A percentile compares a stretch with the other conserved stretches of the same genome.
Evolutionary conservation across 1,284 basidiomycete genomes (phyloP).

Genomic region (Cryptococcus floricola): DNA sequence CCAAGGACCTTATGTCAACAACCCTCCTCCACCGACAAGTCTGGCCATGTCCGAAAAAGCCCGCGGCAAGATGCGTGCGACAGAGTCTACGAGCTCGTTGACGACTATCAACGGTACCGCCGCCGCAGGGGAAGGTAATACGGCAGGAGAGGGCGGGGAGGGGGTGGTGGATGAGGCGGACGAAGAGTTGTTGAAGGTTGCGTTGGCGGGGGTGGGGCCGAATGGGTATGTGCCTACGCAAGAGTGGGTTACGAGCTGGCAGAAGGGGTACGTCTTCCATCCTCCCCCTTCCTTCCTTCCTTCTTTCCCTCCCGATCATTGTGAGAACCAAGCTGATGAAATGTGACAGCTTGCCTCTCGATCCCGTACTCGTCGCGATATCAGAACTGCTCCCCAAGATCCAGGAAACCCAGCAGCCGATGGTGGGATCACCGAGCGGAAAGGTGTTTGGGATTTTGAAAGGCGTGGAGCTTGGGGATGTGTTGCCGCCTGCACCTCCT

Average conservation of each 20-base stretch:
- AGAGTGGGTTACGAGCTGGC: slow-evolving; percentile 71
- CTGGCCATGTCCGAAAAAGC: slow-evolving; percentile 69
- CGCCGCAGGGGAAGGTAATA: background rate
- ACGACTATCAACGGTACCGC: slow-evolving; percentile 1
- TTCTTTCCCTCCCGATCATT: background rate
- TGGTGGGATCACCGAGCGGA: slow-evolving; percentile 46
- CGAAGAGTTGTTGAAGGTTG: slow-evolving; percentile 60
- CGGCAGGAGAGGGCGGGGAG: background rate
- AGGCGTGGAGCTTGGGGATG: slow-evolving; percentile 64
- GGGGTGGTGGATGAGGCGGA: slow-evolving; percentile 49
- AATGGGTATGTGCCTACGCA: slow-evolving; percentile 90
- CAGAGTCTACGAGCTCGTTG: slow-evolving; percentile 48
- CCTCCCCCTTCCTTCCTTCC: background rate
- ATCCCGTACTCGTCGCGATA: slow-evolving; percentile 74
- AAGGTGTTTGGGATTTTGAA: slow-evolving; percentile 59
- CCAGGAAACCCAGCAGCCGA: slow-evolving; percentile 66
- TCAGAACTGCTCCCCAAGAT: slow-evolving; percentile 81
- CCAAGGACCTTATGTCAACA: background rate
- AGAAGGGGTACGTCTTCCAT: slow-evolving; percentile 41
- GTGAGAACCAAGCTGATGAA: background rate
- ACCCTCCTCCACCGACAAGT: slow-evolving; percentile 8
- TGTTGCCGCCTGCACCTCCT: slow-evolving; percentile 66
- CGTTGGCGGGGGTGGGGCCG: slow-evolving; percentile 65
- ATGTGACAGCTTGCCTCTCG: slow-evolving; percentile 59
- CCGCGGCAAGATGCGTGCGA: slow-evolving; percentile 73